phyloP scores from a whole-genome alignment of 225 moss, liverwort and hornwort genomes.

The Pseudisothecium myosuroides region DNA sequence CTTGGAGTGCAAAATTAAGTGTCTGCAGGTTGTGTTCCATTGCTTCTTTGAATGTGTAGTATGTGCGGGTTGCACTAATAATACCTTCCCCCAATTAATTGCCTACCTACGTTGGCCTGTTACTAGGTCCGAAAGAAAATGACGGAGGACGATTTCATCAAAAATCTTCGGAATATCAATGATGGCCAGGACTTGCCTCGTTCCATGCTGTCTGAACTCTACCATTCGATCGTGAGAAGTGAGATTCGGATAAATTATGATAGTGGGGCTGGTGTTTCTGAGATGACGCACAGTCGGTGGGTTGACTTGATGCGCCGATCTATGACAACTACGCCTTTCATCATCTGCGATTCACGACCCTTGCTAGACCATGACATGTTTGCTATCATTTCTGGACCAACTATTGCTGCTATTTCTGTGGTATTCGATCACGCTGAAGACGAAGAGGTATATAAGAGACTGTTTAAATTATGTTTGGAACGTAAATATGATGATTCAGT shows the following conservation, averaged over 20 bases:
- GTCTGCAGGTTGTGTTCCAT: neutral
- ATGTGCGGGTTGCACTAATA: neutral
- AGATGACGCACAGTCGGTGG: slow-evolving; percentile 99
- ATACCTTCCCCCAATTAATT: neutral
- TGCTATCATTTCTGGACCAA: slow-evolving; percentile 94
- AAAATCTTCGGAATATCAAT: slow-evolving; percentile 87
- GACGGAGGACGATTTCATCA: slow-evolving; percentile 94
- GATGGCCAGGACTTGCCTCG: slow-evolving; percentile 85
- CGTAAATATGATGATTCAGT: neutral
- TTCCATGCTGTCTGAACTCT: slow-evolving; percentile 76
- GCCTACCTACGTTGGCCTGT: neutral
- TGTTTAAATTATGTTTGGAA: neutral
- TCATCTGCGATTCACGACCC: slow-evolving; percentile 74
- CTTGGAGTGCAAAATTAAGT: neutral
- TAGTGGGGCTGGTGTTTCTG: slow-evolving; percentile 79
- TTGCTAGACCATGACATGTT: slow-evolving; percentile 98
- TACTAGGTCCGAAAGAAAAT: slow-evolving; percentile 74
- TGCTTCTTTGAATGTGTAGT: neutral
- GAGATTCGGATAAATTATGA: slow-evolving; percentile 92
- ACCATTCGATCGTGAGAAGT: slow-evolving; percentile 78
- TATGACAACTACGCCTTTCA: slow-evolving; percentile 68
- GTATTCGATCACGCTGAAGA: slow-evolving; percentile 99
- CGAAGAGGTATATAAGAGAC: slow-evolving; percentile 54
- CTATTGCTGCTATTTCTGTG: slow-evolving; percentile 98
- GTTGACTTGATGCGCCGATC: slow-evolving; percentile 95